phyloP scores from a whole-genome alignment of 2,329 filamentous ascomycete genomes.

The Nemania serpens region DNA sequence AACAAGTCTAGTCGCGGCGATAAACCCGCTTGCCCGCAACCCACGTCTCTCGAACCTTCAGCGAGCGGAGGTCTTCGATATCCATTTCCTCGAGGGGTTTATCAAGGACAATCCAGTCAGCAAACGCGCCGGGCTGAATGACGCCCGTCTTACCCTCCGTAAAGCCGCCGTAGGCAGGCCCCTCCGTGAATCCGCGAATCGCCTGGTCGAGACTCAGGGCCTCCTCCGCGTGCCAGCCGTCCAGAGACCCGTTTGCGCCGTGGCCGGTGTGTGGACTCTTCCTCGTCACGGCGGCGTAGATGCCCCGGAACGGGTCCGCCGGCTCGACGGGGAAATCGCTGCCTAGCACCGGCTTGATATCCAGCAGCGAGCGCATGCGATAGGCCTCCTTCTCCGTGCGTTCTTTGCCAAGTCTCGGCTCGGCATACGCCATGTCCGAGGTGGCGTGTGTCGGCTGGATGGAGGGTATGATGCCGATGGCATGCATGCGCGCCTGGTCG shows the following conservation, averaged over 20 bases:
- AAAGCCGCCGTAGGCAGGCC: slow-evolving; percentile 63
- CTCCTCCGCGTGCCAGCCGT: slow-evolving; percentile 65
- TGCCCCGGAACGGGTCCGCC: slow-evolving; percentile 67
- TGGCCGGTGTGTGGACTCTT: slow-evolving; percentile 61
- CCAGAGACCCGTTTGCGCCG: slow-evolving; percentile 50
- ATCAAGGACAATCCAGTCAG: slow-evolving; percentile 74
- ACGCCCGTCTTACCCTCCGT: slow-evolving; percentile 62
- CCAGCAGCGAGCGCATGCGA: slow-evolving; percentile 66
- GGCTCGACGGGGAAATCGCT: slow-evolving; percentile 76
- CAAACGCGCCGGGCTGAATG: slow-evolving; percentile 64
- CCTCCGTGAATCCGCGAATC: slow-evolving; percentile 64
- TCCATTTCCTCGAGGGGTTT: slow-evolving; percentile 55
- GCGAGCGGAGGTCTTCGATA: slow-evolving; percentile 56
- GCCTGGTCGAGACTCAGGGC: slow-evolving; percentile 63
- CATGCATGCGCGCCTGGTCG: slow-evolving; percentile 64
- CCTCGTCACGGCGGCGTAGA: slow-evolving; percentile 69
- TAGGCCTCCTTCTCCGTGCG: slow-evolving; percentile 64
- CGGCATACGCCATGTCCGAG: slow-evolving; percentile 71
- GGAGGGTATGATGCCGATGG: slow-evolving; percentile 66
- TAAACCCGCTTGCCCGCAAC: slow-evolving; percentile 62
- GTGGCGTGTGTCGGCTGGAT: slow-evolving; percentile 76
- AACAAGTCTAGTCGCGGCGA: slow-evolving; percentile 19
- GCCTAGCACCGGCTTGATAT: slow-evolving; percentile 61
- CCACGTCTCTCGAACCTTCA: slow-evolving; percentile 70
- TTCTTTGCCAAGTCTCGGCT: slow-evolving; percentile 59